Conservation (phyloP, 2,329 filamentous ascomycete genomes). For the Pestalotiopsis sp. region DNA sequence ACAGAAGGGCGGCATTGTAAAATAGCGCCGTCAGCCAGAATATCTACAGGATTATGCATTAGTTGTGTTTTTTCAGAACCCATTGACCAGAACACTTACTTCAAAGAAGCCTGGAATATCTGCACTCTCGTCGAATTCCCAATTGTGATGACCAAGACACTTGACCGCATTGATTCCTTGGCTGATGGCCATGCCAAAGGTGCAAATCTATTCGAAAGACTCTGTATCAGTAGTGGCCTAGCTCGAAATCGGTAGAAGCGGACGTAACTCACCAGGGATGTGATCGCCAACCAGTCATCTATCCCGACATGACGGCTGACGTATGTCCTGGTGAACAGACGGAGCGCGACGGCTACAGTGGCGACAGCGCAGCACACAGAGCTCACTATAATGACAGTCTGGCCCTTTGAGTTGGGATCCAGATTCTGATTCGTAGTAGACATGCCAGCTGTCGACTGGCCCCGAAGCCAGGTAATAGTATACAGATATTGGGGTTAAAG, state of each 20-base stretch:
- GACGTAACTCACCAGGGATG: background rate
- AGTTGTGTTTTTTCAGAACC: background rate
- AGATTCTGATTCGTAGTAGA: background rate
- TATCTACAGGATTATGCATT: background rate
- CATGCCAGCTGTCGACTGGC: background rate
- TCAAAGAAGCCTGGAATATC: constrained; percentile 1
- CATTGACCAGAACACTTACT: background rate
- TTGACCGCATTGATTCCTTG: background rate
- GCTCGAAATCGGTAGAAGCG: background rate
- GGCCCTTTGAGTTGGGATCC: background rate
- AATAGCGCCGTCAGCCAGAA: constrained; percentile 29
- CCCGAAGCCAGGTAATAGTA: background rate
- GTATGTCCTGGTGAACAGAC: background rate
- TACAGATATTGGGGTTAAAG: background rate
- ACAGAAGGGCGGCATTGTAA: constrained; percentile 33
- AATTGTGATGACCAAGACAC: background rate
- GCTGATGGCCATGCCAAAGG: background rate
- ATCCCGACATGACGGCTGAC: constrained; percentile 1
- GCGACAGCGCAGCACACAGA: background rate
- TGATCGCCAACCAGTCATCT: constrained; percentile 1
- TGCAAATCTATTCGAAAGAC: background rate
- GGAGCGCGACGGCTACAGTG: background rate
- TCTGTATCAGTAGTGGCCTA: background rate
- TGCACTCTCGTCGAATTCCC: background rate
- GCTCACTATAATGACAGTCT: background rate